phyloP scores from a whole-genome alignment of 441 rosid genomes.

The Adansonia grandidieri region DNA sequence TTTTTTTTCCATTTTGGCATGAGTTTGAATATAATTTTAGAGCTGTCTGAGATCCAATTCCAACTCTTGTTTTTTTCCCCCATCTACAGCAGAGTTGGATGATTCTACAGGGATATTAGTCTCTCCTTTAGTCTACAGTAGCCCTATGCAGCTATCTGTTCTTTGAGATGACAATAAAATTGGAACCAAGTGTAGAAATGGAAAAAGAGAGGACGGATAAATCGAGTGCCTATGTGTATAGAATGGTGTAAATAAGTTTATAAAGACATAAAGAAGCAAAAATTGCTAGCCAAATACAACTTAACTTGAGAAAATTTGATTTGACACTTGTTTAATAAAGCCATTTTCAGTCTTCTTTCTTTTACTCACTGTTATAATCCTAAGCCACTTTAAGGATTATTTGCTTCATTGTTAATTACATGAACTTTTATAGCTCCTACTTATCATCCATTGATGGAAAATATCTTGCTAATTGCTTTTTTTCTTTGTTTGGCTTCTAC shows the following conservation, averaged over 20 bases:
- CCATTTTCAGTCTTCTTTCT: neutral
- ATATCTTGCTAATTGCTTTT: neutral
- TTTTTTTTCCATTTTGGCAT: too few species aligned
- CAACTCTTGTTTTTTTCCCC: neutral
- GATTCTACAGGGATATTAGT: neutral
- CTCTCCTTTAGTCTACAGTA: neutral
- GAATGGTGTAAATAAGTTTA: neutral
- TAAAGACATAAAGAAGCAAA: neutral
- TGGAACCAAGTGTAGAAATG: neutral
- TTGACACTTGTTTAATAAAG: neutral
- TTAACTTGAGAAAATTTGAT: neutral
- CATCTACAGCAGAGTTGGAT: neutral
- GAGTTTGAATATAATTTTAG: neutral
- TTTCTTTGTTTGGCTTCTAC: conserved; percentile 3
- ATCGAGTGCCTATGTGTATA: neutral
- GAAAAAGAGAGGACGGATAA: neutral
- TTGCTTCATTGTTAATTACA: neutral
- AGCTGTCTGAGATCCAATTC: neutral
- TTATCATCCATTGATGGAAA: neutral
- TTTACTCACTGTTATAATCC: neutral
- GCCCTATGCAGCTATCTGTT: neutral
- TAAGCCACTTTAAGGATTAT: neutral
- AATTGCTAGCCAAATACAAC: neutral
- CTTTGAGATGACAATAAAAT: neutral
- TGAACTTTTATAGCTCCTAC: neutral